Evolutionary conservation across 257 asterid species (phyloP), one percentile per base, ranked within the genome.

Genomic region (Ligustrum vulgare): DNA sequence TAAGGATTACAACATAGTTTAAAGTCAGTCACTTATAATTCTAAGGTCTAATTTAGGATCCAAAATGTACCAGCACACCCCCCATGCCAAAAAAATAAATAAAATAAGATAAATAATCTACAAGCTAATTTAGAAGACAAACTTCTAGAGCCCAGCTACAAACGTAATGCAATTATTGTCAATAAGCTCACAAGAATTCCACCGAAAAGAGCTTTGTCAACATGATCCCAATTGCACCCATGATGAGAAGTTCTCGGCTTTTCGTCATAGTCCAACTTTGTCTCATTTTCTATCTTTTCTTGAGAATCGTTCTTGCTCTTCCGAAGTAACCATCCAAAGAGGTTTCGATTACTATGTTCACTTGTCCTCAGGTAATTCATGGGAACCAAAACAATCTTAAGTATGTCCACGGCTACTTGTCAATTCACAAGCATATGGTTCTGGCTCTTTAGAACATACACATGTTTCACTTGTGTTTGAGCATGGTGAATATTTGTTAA

Each of bases 111-210:
- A 18, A 62, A 51, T 62, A 41, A 28, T 1, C 2, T 8, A 69
- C 32, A n/a, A 65, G 39, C 25, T 31, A 36, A 35, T 65, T 68
- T 45, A 4, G 72, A 51, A 39, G 77, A 77, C 56, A 79, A 72
- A 34, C 62, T 79, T 78, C 80, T 82, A 62, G 76, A 85, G 39
- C 84, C 84, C 54, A 88, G 86, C 67, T 76, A 83, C 51, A 87
- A 67, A 78, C 80, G 72, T 49, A 89, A 70, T 10, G 86, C 90
- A 41, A 89, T 69, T 37, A 91, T 84, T 32, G 85, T 84, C 72
- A 88, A 78, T 77, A 88, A 75, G 87, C 97, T 88, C 77, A 84
- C 75, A 28, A 88, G 32, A 63, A 86, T 80, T 68, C 93, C 93
- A 23, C 84, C 77, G 72, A 92, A 77, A 72, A 92, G 91, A 71